Conservation (phyloP, 2,329 filamentous ascomycete genomes). For the Fusarium nygamai region DNA sequence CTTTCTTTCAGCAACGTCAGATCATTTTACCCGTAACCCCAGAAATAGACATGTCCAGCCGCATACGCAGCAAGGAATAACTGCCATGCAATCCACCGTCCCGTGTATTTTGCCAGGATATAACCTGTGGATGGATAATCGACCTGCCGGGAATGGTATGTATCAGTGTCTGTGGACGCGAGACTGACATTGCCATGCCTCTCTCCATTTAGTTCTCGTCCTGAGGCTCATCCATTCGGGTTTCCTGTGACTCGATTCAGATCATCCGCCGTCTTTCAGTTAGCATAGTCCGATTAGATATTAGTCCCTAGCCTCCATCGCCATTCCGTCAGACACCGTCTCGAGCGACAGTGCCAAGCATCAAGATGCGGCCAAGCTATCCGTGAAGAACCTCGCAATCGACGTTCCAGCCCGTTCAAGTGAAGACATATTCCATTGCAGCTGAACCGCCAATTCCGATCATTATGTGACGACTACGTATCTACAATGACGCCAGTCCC, state of each 20-base stretch:
- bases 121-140: neutral
- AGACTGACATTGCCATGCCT: constrained; percentile 30
- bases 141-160: constrained; percentile 26
- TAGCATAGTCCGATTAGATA: constrained; percentile 22
- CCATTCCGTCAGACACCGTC: constrained; percentile 2
- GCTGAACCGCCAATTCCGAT: constrained; percentile 13
- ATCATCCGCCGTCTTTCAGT: constrained; percentile 6
- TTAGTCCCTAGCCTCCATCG: constrained; percentile 15
- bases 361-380: constrained; percentile 5
- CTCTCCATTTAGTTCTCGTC: constrained; percentile 13
- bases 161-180: constrained; percentile 17
- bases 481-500: constrained; percentile 11
- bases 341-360: constrained; percentile 3
- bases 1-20: constrained; percentile 26
- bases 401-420: neutral
- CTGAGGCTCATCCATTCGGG: neutral
- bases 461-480: constrained; percentile 13
- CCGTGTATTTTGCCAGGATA: neutral
- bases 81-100: neutral
- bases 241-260: neutral
- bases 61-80: constrained; percentile 8
- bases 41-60: constrained; percentile 15
- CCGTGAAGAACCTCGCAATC: constrained; percentile 19
- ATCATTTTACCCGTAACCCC: neutral
- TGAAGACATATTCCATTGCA: constrained; percentile 12